phyloP scores from a whole-genome alignment of 164 flowering plant species.

The Nymphaea thermarum region DNA sequence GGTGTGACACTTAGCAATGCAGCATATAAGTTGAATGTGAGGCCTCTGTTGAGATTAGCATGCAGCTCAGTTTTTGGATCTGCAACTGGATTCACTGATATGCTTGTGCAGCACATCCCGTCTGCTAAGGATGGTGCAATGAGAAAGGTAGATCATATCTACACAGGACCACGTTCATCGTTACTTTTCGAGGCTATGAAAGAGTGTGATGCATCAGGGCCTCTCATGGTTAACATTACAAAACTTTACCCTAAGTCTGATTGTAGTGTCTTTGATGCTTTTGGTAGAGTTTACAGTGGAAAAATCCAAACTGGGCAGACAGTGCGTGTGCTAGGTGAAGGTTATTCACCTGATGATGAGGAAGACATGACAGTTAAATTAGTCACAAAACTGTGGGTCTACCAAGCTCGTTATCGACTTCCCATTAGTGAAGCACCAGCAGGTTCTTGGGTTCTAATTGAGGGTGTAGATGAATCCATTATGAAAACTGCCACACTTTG shows the following conservation, averaged over 20 bases:
- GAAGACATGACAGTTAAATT: conserved; percentile 95
- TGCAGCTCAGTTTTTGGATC: conserved; percentile 19
- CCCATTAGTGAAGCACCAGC: conserved; percentile 95
- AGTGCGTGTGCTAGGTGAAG: conserved; percentile 89
- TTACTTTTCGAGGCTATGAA: conserved; percentile 57
- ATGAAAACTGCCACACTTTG: conserved; percentile 98
- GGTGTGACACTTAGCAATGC: conserved; percentile 93
- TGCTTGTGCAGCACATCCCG: conserved; percentile 91
- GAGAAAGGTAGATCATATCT: conserved; percentile 75
- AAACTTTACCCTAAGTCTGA: conserved; percentile 96
- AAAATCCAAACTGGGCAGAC: conserved; percentile 85
- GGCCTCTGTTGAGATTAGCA: conserved; percentile 71
- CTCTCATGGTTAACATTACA: conserved; percentile 89
- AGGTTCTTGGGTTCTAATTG: conserved; percentile 98
- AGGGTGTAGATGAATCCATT: conserved; percentile 98
- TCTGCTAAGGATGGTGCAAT: conserved; percentile 82
- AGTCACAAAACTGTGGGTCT: conserved; percentile 92
- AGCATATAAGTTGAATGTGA: conserved; percentile 78
- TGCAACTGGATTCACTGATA: conserved; percentile 96
- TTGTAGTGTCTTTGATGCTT: conserved; percentile 97
- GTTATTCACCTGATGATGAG: conserved; percentile 98
- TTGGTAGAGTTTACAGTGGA: conserved; percentile 96
- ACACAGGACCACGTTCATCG: conserved; percentile 77
- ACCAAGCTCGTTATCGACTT: conserved; percentile 91
- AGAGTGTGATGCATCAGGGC: conserved; percentile 82